phyloP scores from a whole-genome alignment of 1,139 yeast genomes.

The Nadsonia starkeyi-henricii region DNA sequence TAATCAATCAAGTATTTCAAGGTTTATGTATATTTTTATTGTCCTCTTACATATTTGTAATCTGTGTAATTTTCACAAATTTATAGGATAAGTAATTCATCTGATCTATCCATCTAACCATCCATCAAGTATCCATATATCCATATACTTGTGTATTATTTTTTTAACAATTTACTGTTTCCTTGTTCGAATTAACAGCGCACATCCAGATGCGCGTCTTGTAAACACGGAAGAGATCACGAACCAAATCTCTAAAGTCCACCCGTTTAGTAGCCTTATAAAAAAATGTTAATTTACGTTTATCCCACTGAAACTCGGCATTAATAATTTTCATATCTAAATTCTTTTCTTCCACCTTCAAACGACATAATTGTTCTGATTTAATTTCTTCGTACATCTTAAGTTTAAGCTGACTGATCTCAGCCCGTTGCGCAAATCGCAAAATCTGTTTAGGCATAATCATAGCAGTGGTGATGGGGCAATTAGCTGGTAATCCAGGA shows the following conservation, averaged over 20 bases:
- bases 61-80: too few relatives aligned
- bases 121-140: too few relatives aligned
- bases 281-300: conserved; percentile 83
- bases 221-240: conserved; percentile 83
- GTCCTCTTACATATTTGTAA: too few relatives aligned
- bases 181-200: conserved; percentile 35
- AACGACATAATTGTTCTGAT: conserved; percentile 46
- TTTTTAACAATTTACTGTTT: too few relatives aligned
- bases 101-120: too few relatives aligned
- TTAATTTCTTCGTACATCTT: conserved; percentile 60
- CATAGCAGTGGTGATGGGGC: conserved; percentile 19
- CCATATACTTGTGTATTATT: too few relatives aligned
- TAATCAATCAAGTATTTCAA: too few relatives aligned
- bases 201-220: conserved; percentile 97
- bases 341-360: conserved; percentile 39
- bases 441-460: conserved; percentile 59
- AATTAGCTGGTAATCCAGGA: conserved; percentile 13
- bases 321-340: conserved; percentile 40
- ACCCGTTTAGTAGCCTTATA: conserved; percentile 73
- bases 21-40: too few relatives aligned
- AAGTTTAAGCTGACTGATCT: conserved; percentile 42
- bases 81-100: too few relatives aligned
- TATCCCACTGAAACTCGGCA: conserved; percentile 92
- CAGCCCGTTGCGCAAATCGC: conserved; percentile 50
- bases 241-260: conserved; percentile 83